These are phyloP conservation scores for Fusarium dlaminii DNA, from an alignment of 2,329 filamentous ascomycete species.

Conservation along the genomic window DNA sequence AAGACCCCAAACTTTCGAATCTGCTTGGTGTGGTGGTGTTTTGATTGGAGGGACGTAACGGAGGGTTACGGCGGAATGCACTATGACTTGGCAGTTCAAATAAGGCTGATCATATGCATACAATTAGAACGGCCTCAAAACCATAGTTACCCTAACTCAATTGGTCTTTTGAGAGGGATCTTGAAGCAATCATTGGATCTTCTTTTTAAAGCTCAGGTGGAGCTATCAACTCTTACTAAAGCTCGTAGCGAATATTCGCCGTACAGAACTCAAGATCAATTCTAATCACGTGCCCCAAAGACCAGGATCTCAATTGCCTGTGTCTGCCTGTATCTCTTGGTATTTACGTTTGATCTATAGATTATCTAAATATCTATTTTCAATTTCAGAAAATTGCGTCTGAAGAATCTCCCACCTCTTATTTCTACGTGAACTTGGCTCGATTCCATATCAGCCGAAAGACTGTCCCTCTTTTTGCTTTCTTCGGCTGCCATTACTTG, in stretches of 20 bases:
- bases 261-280: not conserved
- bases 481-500: not conserved
- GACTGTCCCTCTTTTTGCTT: not conserved
- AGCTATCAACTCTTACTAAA: not conserved
- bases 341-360: not conserved
- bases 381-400: not conserved
- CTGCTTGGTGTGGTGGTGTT: not conserved
- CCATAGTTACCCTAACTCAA: not conserved
- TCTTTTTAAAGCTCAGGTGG: constrained; percentile 25
- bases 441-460: not conserved
- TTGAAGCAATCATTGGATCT: not conserved
- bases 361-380: not conserved
- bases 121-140: not conserved
- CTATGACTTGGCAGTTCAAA: not conserved
- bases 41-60: not conserved
- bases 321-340: not conserved
- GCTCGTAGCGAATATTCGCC: not conserved
- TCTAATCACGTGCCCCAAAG: constrained; percentile 4
- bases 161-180: not conserved
- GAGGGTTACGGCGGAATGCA: constrained; percentile 8
- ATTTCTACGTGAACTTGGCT: not conserved
- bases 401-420: not conserved
- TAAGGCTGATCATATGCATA: not conserved
- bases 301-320: not conserved
- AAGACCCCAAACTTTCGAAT: not conserved